Evolutionary conservation across 352 stramenopile species (phyloP).

Genomic region (Pythium diclinum): DNA sequence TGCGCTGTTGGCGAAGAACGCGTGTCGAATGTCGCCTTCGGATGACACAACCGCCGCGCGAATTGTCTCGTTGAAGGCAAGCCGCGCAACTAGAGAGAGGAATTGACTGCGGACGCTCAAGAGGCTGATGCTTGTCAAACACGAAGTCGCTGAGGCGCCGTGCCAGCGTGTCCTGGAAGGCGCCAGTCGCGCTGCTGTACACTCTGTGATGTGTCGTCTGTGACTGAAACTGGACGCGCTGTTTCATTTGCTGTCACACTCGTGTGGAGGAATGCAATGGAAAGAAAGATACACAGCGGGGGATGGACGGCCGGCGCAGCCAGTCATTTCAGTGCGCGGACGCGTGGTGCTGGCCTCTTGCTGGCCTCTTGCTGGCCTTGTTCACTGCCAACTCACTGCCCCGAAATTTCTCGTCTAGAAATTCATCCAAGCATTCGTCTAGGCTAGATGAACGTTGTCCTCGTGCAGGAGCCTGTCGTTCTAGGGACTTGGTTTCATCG

Average conservation of each 20-base stretch:
- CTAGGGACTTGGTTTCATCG: no score
- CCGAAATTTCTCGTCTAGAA: no score
- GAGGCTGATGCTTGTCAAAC: no score
- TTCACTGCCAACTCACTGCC: no score
- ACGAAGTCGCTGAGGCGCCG: neutral
- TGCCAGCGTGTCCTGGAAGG: neutral
- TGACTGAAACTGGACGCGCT: neutral
- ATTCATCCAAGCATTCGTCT: no score
- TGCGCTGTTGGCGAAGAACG: neutral
- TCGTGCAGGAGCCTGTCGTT: no score
- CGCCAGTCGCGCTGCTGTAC: no score
- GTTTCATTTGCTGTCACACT: neutral
- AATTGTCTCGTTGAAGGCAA: no score
- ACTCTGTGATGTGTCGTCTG: neutral
- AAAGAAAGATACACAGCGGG: neutral
- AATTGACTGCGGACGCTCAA: neutral
- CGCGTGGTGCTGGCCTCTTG: neutral
- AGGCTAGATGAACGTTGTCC: no score
- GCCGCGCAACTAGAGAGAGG: no score
- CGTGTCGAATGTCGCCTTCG: slow-evolving; percentile 1
- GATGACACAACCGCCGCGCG: neutral
- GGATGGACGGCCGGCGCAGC: neutral
- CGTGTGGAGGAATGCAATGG: neutral
- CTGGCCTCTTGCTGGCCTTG: no score
- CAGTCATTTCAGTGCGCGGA: slow-evolving; percentile 3